Evolutionary conservation across 192 early-diverging fungal genomes (phyloP), one percentile per base, ranked within the genome.

Genomic region (Bifiguratus adelaidae): DNA sequence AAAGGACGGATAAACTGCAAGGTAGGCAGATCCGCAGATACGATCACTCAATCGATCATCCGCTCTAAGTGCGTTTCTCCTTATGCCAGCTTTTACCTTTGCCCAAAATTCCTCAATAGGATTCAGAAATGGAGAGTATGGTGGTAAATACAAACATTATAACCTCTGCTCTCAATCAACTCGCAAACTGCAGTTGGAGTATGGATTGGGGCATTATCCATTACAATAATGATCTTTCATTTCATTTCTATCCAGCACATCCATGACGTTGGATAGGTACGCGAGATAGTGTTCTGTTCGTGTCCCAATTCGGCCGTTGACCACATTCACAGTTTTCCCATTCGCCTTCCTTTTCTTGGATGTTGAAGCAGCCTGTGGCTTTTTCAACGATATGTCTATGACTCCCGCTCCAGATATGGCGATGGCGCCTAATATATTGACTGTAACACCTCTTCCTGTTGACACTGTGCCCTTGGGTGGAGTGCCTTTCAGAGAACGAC

Each of bases 91-190:
- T 4, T 44, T 53, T 22, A 53, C 30, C 19, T 28, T 33, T 41
- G 51, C 23, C 42, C 32, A 53, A 53, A 53, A 44, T 27, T 53
- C 36, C 30, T 53, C 51, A 34, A 53, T 45, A 37, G 51, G 41
- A 18, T 53, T 53, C 5, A 53, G 32, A 24, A 29, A 35, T 16
- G 51, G 32, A 2, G 50, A 52, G 28, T 52, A 44, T 3, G 50
- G 29, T 5, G 50, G 41, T 30, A 44, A 33, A 43, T 34, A 44
- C 16, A 52, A 25, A 42, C 41, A 25, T 25, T 25, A 29, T 55
- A 55, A 1, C 53, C 46, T 1, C 53, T 25, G 9, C 5, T 0
- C 7, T 8, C 12, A 20, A 46, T 41, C 4, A 27, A 4, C 28
- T 4, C 35, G 24, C 25, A 2, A 8, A 55, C 48, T 15, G 28